phyloP scores from a whole-genome alignment of 768 basidiomycete species.

The Boletus coccyginus region DNA sequence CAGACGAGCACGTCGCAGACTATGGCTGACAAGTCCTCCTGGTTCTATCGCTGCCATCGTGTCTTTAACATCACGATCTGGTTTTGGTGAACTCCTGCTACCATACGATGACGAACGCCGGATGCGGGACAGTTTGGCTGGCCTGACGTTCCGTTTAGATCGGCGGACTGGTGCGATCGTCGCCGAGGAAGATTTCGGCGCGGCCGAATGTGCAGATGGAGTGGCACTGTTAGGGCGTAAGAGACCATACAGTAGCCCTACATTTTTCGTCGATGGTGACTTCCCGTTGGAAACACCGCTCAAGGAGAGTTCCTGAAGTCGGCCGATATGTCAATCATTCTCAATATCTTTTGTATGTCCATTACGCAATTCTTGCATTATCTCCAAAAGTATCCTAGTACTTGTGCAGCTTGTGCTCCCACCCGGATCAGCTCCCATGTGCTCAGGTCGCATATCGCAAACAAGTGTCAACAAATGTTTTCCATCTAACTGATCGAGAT shows the following conservation, averaged over 20 bases:
- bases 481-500: slow-evolving; percentile 4
- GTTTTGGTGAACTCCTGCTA: slow-evolving; percentile 58
- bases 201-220: slow-evolving; percentile 6
- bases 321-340: background rate
- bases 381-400: background rate
- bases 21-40: slow-evolving; percentile 54
- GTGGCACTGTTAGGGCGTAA: slow-evolving; percentile 14
- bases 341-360: background rate
- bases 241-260: slow-evolving; percentile 1
- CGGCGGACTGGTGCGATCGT: slow-evolving; percentile 59
- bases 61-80: slow-evolving; percentile 57
- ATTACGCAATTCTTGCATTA: background rate
- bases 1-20: slow-evolving; percentile 42
- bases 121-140: slow-evolving; percentile 47
- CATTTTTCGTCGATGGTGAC: slow-evolving; percentile 2
- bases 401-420: background rate
- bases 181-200: slow-evolving; percentile 44
- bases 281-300: background rate
- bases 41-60: slow-evolving; percentile 58
- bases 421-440: too few species aligned
- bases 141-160: slow-evolving; percentile 55
- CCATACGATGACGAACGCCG: slow-evolving; percentile 52
- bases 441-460: slow-evolving; percentile 9
- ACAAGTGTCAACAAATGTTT: slow-evolving; percentile 23
- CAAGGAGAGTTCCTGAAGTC: slow-evolving; percentile 1